phyloP scores from a whole-genome alignment of 106 monocot genomes.

The Dioscorea dumetorum region DNA sequence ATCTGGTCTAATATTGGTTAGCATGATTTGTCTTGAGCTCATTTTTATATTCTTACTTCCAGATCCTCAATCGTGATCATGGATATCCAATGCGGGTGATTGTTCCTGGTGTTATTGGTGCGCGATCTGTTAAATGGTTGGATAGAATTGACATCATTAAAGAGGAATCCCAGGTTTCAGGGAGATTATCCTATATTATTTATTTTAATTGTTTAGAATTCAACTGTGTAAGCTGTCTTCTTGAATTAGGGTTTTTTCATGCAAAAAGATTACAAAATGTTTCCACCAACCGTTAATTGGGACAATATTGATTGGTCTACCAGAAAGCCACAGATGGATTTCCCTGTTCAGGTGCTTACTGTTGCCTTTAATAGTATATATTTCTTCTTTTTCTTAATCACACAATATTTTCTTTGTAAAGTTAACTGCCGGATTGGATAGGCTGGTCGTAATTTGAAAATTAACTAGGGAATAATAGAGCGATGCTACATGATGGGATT shows the following conservation, averaged over 20 bases:
- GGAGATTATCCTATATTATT: background rate
- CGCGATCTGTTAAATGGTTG: slow-evolving; percentile 96
- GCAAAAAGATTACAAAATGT: slow-evolving; percentile 99
- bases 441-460: no score
- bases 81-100: slow-evolving; percentile 84
- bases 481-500: no score
- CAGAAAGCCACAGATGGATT: slow-evolving; percentile 88
- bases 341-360: slow-evolving; percentile 77
- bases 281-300: slow-evolving; percentile 92
- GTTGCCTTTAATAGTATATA: no score
- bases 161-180: slow-evolving; percentile 82
- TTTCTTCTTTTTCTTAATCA: background rate
- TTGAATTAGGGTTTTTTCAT: slow-evolving; percentile 81
- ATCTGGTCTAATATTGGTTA: no score
- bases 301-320: slow-evolving; percentile 84
- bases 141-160: slow-evolving; percentile 68
- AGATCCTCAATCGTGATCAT: slow-evolving; percentile 92
- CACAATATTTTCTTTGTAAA: no score
- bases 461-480: no score
- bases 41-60: background rate
- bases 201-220: background rate
- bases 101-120: slow-evolving; percentile 95
- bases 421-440: no score
- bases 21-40: no score
- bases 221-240: background rate